These are phyloP conservation scores for Sporisorium iseilematis-ciliati DNA, from an alignment of 1,284 basidiomycete species.

Conservation along the genomic window DNA sequence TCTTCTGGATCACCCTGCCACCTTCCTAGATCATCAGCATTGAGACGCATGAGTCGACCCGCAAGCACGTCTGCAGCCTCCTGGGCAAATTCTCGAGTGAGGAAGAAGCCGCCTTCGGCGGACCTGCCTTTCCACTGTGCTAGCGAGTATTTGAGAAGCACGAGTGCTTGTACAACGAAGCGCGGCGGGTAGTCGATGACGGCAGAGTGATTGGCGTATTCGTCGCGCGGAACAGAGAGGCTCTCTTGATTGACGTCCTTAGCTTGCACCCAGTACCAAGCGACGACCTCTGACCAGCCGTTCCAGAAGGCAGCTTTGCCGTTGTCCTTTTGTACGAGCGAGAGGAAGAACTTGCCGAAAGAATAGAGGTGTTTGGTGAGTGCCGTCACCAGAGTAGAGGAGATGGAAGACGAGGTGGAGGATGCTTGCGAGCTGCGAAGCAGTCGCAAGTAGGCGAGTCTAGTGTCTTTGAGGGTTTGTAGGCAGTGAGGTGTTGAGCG, in stretches of 20 bases:
- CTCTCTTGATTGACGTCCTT: constrained; percentile 42
- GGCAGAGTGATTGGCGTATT: constrained; percentile 46
- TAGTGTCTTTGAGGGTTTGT: constrained; percentile 50
- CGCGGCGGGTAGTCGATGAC: constrained; percentile 57
- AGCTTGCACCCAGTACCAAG: constrained; percentile 67
- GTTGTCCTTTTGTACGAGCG: constrained; percentile 58
- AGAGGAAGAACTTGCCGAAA: constrained; percentile 67
- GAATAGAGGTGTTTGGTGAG: constrained; percentile 65
- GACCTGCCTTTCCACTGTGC: constrained; percentile 58
- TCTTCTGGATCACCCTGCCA: constrained; percentile 65
- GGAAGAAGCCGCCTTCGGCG: constrained; percentile 47
- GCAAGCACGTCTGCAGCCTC: constrained; percentile 62
- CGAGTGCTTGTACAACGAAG: constrained; percentile 65
- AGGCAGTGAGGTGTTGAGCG: constrained; percentile 59
- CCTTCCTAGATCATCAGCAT: constrained; percentile 55
- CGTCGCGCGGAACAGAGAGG: constrained; percentile 47
- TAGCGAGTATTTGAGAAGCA: constrained; percentile 59
- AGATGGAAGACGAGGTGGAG: constrained; percentile 16
- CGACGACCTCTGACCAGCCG: constrained; percentile 65
- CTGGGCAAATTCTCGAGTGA: constrained; percentile 50
- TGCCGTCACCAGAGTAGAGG: constrained; percentile 31
- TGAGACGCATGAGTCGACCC: constrained; percentile 60
- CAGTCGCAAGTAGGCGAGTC: constrained; percentile 49
- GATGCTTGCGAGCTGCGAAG: constrained; percentile 27
- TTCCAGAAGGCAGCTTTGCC: constrained; percentile 64